Evolutionary conservation across 169 alveolate species (phyloP).

Genomic region (Plasmodium coatneyi): DNA sequence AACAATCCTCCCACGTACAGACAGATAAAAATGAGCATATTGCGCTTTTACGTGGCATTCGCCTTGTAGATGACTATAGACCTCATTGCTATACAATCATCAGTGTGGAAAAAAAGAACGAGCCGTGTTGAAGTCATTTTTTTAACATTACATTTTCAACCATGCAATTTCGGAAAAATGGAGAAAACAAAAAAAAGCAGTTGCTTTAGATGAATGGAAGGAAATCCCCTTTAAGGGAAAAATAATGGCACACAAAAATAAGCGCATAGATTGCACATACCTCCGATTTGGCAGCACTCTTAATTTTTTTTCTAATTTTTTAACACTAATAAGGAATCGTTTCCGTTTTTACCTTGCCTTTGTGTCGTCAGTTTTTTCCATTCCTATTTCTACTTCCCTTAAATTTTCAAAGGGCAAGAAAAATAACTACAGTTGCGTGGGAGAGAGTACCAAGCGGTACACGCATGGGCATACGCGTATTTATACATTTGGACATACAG

Average conservation of each 20-base stretch:
- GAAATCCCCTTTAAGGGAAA: background rate
- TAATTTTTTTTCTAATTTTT: background rate
- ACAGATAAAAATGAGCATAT: background rate
- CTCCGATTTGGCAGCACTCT: background rate
- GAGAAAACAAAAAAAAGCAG: background rate
- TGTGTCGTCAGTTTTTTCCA: background rate
- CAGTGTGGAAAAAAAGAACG: background rate
- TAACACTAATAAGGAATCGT: background rate
- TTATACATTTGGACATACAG: background rate
- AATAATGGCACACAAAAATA: background rate
- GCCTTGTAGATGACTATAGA: background rate
- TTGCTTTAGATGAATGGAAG: background rate
- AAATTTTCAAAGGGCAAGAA: background rate
- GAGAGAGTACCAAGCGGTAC: background rate
- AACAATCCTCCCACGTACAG: background rate
- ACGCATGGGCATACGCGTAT: background rate
- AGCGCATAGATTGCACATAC: background rate
- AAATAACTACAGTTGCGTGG: background rate
- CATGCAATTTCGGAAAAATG: background rate
- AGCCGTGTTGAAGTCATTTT: background rate
- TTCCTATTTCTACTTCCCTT: background rate
- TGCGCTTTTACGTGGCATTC: background rate
- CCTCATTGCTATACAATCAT: background rate
- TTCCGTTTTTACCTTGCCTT: background rate
- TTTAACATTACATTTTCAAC: background rate